Evolutionary conservation across 345 rosid species (phyloP), one percentile per base, ranked within the genome.

Genomic region (Euclidium syriacum): DNA sequence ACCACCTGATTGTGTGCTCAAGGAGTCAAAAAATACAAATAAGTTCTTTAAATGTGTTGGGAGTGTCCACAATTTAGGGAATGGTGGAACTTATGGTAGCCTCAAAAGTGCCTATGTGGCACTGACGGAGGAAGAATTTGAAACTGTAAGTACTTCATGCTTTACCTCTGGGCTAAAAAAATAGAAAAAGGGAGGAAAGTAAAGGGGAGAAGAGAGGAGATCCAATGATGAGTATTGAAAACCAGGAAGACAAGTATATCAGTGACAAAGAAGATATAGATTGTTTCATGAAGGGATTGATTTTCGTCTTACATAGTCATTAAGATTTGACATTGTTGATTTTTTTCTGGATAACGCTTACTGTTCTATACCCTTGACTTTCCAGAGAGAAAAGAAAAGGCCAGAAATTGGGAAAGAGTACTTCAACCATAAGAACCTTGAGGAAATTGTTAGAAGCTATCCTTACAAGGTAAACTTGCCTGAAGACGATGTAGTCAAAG

Each of bases 31-130:
- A 75, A 84, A 80, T 72, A 80, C 91, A 1, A 83, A 63, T 49
- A 95, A 90, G 79, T 95, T 90, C 73, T 95, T 90, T 64, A 95
- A 94, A 77, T 92, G 99, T 71, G 52, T 92, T 58, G 96, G 95
- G 65, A 90, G 79, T 74, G 80, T 83, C 73, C 88, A 88, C 70
- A 79, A 72, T 67, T 43, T 83, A 44, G 95, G 86, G 65, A 79
- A 63, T 77, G 77, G 65, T 60, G 91, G 80, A 55, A 62, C 77
- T 72, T 72, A 81, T 62, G 53, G 62, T 23, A 86, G 83, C 41
- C 61, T 78, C 67, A 80, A 75, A 84, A 84, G 80, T 75, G 81
- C 83, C 57, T 90, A 85, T 76, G 84, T 80, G 82, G 82, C 81
- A 62, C 70, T 90, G 78, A 75, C 90, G n/a, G 86, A 81, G 59